phyloP scores from a whole-genome alignment of 2,329 filamentous ascomycete genomes.

The Ceratocystis eucalypticola region DNA sequence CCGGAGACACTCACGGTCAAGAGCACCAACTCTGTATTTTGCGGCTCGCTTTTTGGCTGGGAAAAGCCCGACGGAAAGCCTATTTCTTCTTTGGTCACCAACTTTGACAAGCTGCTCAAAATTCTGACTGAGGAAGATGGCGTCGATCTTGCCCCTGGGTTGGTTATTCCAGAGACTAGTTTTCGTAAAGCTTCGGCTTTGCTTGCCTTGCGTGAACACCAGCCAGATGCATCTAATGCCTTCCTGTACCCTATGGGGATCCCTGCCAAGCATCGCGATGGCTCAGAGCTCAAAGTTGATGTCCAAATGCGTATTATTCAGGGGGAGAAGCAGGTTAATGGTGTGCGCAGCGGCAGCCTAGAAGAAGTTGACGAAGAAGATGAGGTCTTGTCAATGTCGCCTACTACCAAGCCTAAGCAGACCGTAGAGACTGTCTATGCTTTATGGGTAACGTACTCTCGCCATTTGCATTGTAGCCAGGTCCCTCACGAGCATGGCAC shows the following conservation, averaged over 20 bases:
- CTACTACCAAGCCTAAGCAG: slow-evolving; percentile 24
- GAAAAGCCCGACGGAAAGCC: slow-evolving; percentile 67
- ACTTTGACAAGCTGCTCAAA: slow-evolving; percentile 70
- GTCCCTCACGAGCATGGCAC: slow-evolving; percentile 43
- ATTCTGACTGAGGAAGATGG: slow-evolving; percentile 79
- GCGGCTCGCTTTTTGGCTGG: slow-evolving; percentile 80
- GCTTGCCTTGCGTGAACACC: slow-evolving; percentile 69
- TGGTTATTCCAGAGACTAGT: slow-evolving; percentile 90
- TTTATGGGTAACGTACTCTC: slow-evolving; percentile 92
- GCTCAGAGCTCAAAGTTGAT: slow-evolving; percentile 83
- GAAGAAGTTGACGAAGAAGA: slow-evolving; percentile 45
- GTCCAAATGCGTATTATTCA: slow-evolving; percentile 94
- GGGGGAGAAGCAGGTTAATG: slow-evolving; percentile 56
- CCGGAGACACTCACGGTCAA: slow-evolving; percentile 64
- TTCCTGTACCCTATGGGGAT: slow-evolving; percentile 78
- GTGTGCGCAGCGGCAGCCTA: slow-evolving; percentile 47
- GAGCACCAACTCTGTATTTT: slow-evolving; percentile 92
- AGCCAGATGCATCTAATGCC: slow-evolving; percentile 59
- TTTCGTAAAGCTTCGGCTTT: slow-evolving; percentile 82
- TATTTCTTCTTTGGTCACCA: slow-evolving; percentile 69
- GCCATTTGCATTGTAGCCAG: slow-evolving; percentile 70
- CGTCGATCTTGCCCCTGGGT: slow-evolving; percentile 73
- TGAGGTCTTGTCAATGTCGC: background rate
- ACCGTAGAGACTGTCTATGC: slow-evolving; percentile 78
- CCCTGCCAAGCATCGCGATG: slow-evolving; percentile 75